Conservation (phyloP, 2,329 filamentous ascomycete species). For the Triangularia setosa region DNA sequence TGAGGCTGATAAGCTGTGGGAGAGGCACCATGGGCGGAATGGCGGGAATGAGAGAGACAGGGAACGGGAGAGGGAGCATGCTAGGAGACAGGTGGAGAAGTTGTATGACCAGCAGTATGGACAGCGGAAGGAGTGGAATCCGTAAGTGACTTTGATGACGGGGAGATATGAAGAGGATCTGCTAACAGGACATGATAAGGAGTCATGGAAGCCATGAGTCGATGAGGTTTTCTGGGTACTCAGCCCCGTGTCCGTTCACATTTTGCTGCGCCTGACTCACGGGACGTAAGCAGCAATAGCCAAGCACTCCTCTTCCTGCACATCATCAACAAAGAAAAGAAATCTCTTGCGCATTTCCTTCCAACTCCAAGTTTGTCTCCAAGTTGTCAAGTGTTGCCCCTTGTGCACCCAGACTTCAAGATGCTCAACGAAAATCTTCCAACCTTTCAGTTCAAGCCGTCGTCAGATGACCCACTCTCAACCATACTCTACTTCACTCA, state of each 20-base stretch:
- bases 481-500: constrained; percentile 60
- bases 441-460: constrained; percentile 55
- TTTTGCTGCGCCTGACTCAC: constrained; percentile 14
- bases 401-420: neutral
- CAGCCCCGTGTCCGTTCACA: constrained; percentile 4
- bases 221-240: neutral
- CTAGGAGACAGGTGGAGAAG: constrained; percentile 53
- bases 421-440: constrained; percentile 97
- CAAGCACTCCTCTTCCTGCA: neutral
- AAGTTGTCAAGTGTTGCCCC: neutral
- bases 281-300: constrained; percentile 10
- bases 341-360: neutral
- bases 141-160: constrained; percentile 39
- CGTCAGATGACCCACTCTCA: constrained; percentile 50
- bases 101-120: constrained; percentile 63
- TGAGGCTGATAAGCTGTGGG: constrained; percentile 72
- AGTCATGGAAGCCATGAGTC: neutral
- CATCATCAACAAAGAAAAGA: neutral
- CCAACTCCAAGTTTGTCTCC: neutral
- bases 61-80: constrained; percentile 56
- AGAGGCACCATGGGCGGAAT: constrained; percentile 39
- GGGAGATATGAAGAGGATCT: neutral
- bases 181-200: too few species aligned
- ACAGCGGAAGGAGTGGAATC: constrained; percentile 50
- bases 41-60: constrained; percentile 48